Evolutionary conservation across 306 rosid species (phyloP), one percentile per base, ranked within the genome.

Genomic region (Malus asiatica): DNA sequence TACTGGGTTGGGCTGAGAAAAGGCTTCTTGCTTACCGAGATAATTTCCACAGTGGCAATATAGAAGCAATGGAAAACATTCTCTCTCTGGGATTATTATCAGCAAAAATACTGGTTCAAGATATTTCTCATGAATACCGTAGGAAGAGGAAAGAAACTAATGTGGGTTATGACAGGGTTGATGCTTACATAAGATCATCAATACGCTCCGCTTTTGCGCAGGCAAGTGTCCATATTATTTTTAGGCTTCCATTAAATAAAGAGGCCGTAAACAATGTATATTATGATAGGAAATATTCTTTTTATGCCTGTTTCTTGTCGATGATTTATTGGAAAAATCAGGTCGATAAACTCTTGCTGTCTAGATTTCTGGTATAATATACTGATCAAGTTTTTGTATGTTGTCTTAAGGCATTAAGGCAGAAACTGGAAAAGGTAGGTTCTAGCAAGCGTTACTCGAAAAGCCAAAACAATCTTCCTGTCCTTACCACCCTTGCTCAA

Each of bases 111-210:
- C 74, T 92, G 83, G 83, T 66, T 59, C 87, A 86, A 63, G 91
- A 77, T 83, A 51, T 70, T 82, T 86, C 92, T 76, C 89, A 71
- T 11, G 90, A 83, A 78, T 22, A 80, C 75, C 79, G 71, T 76
- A 52, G 53, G 84, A 87, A 87, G 83, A 87, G 73, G 76, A 84
- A 80, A 76, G 88, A 85, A 70, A 76, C 75, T 69, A 91, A 89
- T 74, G 86, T 79, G 76, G 77, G 83, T 29, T 79, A 32, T 76
- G 69, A 79, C 79, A 90, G 74, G 76, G 89, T 95, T 80, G 97
- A 95, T 71, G 79, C 82, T 51, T 95, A 92, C 74, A 89, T 90
- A 66, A 79, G 97, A 88, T 92, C 96, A 71, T 95, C 99, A 32
- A 77, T 89, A 32, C 90, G 70, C 68, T 77, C 88, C 59, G 97